Conservation (phyloP, 805 yeast species). For the Ogataea sp. region DNA sequence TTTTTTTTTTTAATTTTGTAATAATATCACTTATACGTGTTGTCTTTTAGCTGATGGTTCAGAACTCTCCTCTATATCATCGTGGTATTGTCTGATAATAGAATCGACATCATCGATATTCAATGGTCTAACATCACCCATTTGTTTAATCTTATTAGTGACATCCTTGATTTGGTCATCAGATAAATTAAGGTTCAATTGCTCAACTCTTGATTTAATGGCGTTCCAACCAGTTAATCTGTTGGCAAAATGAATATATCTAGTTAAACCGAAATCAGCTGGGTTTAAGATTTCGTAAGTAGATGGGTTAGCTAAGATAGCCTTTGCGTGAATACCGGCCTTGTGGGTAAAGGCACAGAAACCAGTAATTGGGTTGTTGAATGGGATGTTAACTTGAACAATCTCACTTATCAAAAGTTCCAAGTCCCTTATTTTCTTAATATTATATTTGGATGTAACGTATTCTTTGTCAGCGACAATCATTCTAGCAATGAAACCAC, state of each 20-base stretch:
- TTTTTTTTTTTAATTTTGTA: no score
- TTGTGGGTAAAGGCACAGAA: slow-evolving; percentile 59
- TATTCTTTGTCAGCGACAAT: slow-evolving; percentile 53
- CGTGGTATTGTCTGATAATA: slow-evolving; percentile 46
- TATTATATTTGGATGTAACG: slow-evolving; percentile 48
- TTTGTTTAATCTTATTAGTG: slow-evolving; percentile 43
- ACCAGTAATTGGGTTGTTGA: slow-evolving; percentile 57
- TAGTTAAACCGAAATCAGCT: slow-evolving; percentile 49
- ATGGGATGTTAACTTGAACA: slow-evolving; percentile 51
- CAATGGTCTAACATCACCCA: slow-evolving; percentile 54
- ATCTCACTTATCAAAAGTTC: slow-evolving; percentile 54
- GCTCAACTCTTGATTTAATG: slow-evolving; percentile 53
- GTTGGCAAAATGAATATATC: slow-evolving; percentile 55
- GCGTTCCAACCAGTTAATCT: slow-evolving; percentile 60
- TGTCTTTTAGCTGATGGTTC: slow-evolving; percentile 30
- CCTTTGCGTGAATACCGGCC: slow-evolving; percentile 59
- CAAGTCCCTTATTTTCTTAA: slow-evolving; percentile 47
- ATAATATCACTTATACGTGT: slow-evolving; percentile 11
- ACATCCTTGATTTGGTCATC: slow-evolving; percentile 53
- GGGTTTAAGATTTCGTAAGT: slow-evolving; percentile 55
- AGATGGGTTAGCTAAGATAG: slow-evolving; percentile 55
- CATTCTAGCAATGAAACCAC: slow-evolving; percentile 59
- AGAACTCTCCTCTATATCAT: slow-evolving; percentile 24
- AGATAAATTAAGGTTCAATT: slow-evolving; percentile 44
- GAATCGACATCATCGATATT: slow-evolving; percentile 56